Base-by-base conservation (phyloP, 129 eudicot genomes). In the Helichrysum umbraculigerum region DNA sequence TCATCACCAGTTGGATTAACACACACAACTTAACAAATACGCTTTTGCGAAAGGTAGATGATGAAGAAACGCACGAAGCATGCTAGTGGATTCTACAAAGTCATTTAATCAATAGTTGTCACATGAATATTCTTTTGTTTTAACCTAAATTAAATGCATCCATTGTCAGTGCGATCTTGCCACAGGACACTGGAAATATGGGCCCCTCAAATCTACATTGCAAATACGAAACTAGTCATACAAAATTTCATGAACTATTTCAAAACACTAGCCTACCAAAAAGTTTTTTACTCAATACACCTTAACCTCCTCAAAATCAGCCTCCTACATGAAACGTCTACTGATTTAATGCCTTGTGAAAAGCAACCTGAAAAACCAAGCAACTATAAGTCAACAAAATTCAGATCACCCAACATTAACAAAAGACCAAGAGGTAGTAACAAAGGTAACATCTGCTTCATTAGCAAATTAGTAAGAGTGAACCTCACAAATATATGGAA, bases 261-360 rank as follows among this genome's bases (percentile, higher is more conserved):
- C 16, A 17, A 16, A 57, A 47, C 5, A 63, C 29, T 54, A 70
- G 70, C 51, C 61, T 68, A 32, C 75, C 81, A 2, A 25, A 20
- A 47, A 34, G 17, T 8, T 20, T 57, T 37, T 28, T 67, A 42
- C 22, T 30, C 44, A n/a, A 66, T 34, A 54, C 28, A 33, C 65
- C 35, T 6, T 29, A 30, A 11, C 54, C 39, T 15, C 57, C 62
- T 74, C 56, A 0, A 41, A n/a, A 59, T 50, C 9, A 16, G 17
- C 68, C 75, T 74, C 28, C 58, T 60, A 16, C 20, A 9, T 41
- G 14, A 39, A 6, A 52, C 61, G 35, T 74, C 82, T 52, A 71
- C 79, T 81, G 25, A 76, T 88, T 91, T 47, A 91, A 70, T 21
- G 97, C 61, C 76, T 89, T 91, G 94, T 91, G 97, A 81, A 87